Evolutionary conservation across 371 early-diverging fungal species (phyloP).

Genomic region (Mucor velutinosus): DNA sequence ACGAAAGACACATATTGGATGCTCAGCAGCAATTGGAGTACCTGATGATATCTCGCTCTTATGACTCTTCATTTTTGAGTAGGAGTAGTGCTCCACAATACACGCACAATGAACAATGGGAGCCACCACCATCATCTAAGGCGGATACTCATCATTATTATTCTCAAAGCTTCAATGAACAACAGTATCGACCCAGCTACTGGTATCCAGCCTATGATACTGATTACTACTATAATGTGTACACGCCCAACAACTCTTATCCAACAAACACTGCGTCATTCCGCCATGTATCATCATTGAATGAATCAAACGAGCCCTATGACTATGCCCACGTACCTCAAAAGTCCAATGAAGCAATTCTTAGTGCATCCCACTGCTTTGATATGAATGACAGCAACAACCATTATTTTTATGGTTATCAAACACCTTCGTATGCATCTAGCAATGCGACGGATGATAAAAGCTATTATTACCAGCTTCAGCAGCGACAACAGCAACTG

Average conservation of each 20-base stretch:
- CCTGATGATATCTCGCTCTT: not conserved
- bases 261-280: not conserved
- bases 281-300: not conserved
- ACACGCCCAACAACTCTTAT: not conserved
- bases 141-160: not conserved
- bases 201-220: not conserved
- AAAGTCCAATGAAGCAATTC: not conserved
- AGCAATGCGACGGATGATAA: not conserved
- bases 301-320: not conserved
- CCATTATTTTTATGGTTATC: not conserved
- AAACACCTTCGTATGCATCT: not conserved
- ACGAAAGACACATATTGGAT: conserved; percentile 4
- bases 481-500: not conserved
- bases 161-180: not conserved
- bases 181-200: not conserved
- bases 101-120: not conserved
- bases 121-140: not conserved
- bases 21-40: conserved; percentile 9
- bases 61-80: not conserved
- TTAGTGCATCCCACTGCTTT: not conserved
- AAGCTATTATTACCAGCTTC: not conserved
- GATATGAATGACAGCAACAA: not conserved
- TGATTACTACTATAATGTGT: not conserved
- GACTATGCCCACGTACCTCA: not conserved
- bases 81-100: not conserved